phyloP scores from a whole-genome alignment of 257 asterid genomes.

The Solanum sitiens region DNA sequence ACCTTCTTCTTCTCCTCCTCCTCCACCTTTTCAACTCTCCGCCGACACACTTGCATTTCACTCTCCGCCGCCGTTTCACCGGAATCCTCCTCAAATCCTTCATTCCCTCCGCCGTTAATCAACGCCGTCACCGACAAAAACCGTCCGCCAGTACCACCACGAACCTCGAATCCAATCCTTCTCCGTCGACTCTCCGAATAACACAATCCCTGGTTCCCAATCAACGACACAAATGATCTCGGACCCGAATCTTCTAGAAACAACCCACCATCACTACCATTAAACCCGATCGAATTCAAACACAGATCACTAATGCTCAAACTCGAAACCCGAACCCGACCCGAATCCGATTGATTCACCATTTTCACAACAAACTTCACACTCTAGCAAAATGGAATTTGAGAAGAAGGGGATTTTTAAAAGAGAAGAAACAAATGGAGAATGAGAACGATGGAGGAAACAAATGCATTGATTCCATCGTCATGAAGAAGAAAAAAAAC shows the following conservation, averaged over 20 bases:
- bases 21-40: neutral
- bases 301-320: neutral
- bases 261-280: neutral
- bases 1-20: neutral
- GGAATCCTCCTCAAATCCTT: neutral
- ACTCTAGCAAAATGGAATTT: neutral
- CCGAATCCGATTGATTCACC: slow-evolving; percentile 1
- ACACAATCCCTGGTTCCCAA: neutral
- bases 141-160: neutral
- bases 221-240: neutral
- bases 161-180: neutral
- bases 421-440: neutral
- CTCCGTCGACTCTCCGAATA: neutral
- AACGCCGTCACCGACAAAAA: neutral
- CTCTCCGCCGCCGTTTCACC: neutral
- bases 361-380: slow-evolving; percentile 6
- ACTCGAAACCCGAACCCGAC: neutral
- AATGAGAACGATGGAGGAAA: neutral
- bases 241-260: neutral
- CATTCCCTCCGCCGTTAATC: neutral
- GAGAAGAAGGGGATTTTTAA: neutral
- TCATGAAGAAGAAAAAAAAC: neutral
- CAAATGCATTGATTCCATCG: neutral
- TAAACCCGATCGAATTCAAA: neutral
- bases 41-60: neutral